These are phyloP conservation scores for Vachellia pachyceras DNA, from an alignment of 306 rosid genomes.

Conservation along the genomic window DNA sequence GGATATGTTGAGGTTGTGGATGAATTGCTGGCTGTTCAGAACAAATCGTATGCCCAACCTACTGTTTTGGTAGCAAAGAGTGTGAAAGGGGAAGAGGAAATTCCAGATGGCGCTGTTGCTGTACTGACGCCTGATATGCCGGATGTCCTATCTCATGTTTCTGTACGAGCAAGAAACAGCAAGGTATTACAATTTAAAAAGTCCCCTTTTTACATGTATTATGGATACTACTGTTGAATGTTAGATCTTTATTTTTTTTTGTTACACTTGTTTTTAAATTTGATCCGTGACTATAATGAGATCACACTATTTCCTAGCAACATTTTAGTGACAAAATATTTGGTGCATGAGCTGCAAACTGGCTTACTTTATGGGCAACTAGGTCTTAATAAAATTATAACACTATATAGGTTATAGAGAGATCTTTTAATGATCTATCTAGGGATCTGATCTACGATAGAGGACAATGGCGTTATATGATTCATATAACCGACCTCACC, in stretches of 20 bases:
- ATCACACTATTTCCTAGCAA: background rate
- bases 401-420: background rate
- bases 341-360: constrained; percentile 20
- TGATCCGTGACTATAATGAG: constrained; percentile 15
- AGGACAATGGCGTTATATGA: no score
- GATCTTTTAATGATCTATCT: no score
- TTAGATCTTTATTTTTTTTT: background rate
- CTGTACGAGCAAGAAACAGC: constrained; percentile 98
- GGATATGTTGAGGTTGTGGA: constrained; percentile 93
- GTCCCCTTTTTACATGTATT: constrained; percentile 34
- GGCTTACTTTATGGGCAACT: background rate
- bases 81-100: constrained; percentile 98
- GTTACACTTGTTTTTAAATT: background rate
- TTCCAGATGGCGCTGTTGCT: constrained; percentile 99
- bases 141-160: constrained; percentile 96
- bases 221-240: constrained; percentile 24
- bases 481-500: no score
- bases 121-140: constrained; percentile 99
- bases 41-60: constrained; percentile 77
- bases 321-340: background rate
- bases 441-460: no score
- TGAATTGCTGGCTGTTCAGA: constrained; percentile 92
- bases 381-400: constrained; percentile 16
- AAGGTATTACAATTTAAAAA: constrained; percentile 59
- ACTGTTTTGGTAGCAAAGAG: constrained; percentile 88